Conservation (phyloP, 495 filamentous ascomycete species). For the Penicillium ucsense region DNA sequence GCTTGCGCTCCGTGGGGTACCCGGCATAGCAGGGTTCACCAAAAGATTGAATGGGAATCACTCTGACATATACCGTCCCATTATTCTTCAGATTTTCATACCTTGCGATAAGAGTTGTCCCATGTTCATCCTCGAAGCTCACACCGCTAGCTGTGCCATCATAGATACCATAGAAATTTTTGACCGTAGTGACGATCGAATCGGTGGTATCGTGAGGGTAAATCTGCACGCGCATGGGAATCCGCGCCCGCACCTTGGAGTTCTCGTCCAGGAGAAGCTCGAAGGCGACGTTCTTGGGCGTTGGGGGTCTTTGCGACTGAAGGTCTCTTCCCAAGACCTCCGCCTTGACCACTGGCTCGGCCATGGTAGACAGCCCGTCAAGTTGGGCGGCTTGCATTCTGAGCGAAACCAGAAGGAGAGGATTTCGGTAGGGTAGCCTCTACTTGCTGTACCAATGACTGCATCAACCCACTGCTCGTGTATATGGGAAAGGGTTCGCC, state of each 20-base stretch:
- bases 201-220: slow-evolving; percentile 90
- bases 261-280: slow-evolving; percentile 68
- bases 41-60: slow-evolving; percentile 53
- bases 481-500: slow-evolving; percentile 17
- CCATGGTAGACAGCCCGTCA: slow-evolving; percentile 33
- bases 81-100: slow-evolving; percentile 89
- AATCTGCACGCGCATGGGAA: slow-evolving; percentile 87
- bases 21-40: slow-evolving; percentile 31
- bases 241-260: slow-evolving; percentile 62
- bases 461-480: slow-evolving; percentile 33
- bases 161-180: slow-evolving; percentile 95
- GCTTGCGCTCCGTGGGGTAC: slow-evolving; percentile 35
- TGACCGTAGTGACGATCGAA: slow-evolving; percentile 91
- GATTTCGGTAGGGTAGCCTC: slow-evolving; percentile 11
- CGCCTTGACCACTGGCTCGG: slow-evolving; percentile 23
- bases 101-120: slow-evolving; percentile 80
- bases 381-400: slow-evolving; percentile 34
- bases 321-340: slow-evolving; percentile 23
- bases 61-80: slow-evolving; percentile 83
- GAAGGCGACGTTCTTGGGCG: slow-evolving; percentile 76
- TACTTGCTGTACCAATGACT: slow-evolving; percentile 30
- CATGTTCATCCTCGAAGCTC: slow-evolving; percentile 82
- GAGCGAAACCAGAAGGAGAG: slow-evolving; percentile 13
- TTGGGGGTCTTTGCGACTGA: slow-evolving; percentile 42
- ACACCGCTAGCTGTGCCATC: slow-evolving; percentile 64